Percentiles rank a stretch among this genome's conserved stretches.
Evolutionary conservation across 148 eudicot species (phyloP).

Genomic region (Chenopodium quinoa): DNA sequence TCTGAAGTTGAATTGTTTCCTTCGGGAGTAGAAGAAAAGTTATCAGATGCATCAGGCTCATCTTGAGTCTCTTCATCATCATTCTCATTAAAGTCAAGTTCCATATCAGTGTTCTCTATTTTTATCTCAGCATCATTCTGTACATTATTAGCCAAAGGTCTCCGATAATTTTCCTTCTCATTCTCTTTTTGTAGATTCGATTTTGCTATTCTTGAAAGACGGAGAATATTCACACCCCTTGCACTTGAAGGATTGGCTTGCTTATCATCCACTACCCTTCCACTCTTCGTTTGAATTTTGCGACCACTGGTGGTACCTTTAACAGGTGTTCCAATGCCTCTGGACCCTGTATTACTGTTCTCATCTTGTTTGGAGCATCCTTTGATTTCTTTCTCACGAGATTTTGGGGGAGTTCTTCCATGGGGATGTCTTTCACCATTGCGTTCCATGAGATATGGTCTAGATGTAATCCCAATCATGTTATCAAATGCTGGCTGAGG

Average conservation of each 20-base stretch:
- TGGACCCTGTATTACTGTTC: conserved; percentile 41
- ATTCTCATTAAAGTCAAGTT: conserved; percentile 91
- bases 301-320: conserved; percentile 63
- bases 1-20: conserved; percentile 40
- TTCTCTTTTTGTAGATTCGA: conserved; percentile 84
- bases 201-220: conserved; percentile 96
- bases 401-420: conserved; percentile 60
- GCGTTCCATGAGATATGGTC: conserved; percentile 65
- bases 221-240: conserved; percentile 68
- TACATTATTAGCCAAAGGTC: conserved; percentile 71
- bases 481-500: conserved; percentile 78
- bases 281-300: conserved; percentile 55
- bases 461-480: conserved; percentile 63
- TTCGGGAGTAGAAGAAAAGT: conserved; percentile 39
- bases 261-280: conserved; percentile 58
- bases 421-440: conserved; percentile 56
- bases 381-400: conserved; percentile 55
- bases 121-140: conserved; percentile 84
- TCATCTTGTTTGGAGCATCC: conserved; percentile 57
- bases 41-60: conserved; percentile 70
- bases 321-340: conserved; percentile 58
- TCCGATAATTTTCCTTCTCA: conserved; percentile 92
- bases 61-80: conserved; percentile 76
- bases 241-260: conserved; percentile 45
- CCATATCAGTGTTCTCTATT: conserved; percentile 97